phyloP scores from a whole-genome alignment of 805 yeast species.

The Candida maltosa region DNA sequence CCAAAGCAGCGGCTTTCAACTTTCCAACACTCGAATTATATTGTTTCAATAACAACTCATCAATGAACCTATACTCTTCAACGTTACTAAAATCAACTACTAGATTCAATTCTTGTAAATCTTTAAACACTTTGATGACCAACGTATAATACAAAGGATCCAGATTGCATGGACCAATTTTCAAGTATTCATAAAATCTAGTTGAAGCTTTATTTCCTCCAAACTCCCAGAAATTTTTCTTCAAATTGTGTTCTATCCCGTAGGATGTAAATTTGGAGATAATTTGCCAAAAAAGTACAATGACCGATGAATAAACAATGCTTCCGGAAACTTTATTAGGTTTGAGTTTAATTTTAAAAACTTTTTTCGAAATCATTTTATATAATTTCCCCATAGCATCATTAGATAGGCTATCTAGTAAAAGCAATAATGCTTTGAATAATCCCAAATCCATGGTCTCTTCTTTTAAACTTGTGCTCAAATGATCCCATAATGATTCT shows the following conservation, averaged over 20 bases:
- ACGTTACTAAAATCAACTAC: constrained; percentile 7
- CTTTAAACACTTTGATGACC: constrained; percentile 19
- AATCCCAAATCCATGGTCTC: constrained; percentile 28
- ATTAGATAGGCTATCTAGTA: constrained; percentile 13
- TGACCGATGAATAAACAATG: constrained; percentile 42
- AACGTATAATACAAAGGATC: constrained; percentile 45
- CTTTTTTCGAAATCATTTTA: constrained; percentile 42
- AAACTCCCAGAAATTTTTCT: constrained; percentile 50
- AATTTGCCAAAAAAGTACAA: constrained; percentile 49
- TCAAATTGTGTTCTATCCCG: constrained; percentile 15
- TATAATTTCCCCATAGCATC: constrained; percentile 16
- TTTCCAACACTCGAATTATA: constrained; percentile 1
- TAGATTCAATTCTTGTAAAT: neutral
- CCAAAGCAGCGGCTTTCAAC: constrained; percentile 5
- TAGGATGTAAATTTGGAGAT: constrained; percentile 38
- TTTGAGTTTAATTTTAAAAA: constrained; percentile 41
- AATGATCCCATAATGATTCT: constrained; percentile 33
- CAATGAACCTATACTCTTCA: constrained; percentile 5
- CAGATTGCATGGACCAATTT: constrained; percentile 53
- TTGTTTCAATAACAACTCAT: constrained; percentile 5
- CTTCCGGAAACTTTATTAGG: constrained; percentile 21
- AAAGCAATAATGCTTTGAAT: constrained; percentile 24
- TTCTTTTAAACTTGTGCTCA: constrained; percentile 19
- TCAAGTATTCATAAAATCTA: constrained; percentile 44
- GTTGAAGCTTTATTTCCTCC: constrained; percentile 42